Percentiles rank a stretch among this genome's conserved stretches.
Evolutionary conservation across 2,329 filamentous ascomycete genomes (phyloP).

Genomic region (Fusarium vanettenii): DNA sequence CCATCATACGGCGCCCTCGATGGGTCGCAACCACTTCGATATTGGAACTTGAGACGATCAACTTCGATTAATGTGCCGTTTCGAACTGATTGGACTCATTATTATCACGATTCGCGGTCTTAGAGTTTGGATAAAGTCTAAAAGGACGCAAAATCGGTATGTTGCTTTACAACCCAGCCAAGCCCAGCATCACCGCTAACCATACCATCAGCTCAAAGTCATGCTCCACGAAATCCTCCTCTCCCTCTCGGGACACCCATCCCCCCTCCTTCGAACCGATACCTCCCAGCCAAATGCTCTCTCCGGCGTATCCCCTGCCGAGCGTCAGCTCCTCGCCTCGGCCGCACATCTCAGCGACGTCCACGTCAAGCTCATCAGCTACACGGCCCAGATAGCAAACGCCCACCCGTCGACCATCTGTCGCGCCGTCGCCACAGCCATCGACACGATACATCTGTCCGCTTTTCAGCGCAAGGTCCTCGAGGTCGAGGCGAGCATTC

Average conservation of each 20-base stretch:
- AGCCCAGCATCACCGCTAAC: conserved; percentile 22
- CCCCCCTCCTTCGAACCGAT: conserved; percentile 78
- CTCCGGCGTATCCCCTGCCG: conserved; percentile 76
- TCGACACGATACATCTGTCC: conserved; percentile 79
- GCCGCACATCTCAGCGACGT: conserved; percentile 82
- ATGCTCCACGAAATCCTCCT: conserved; percentile 99
- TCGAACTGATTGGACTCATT: conserved; percentile 63
- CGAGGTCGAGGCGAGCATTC: conserved; percentile 82
- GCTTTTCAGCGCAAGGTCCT: conserved; percentile 87
- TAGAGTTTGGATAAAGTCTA: conserved; percentile 52
- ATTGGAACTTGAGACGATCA: conserved; percentile 18
- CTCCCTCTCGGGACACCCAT: conserved; percentile 93
- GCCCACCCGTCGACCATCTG: conserved; percentile 85
- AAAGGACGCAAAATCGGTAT: conserved; percentile 45
- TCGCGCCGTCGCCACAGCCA: conserved; percentile 84
- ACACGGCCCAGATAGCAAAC: conserved; percentile 74
- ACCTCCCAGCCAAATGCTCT: conserved; percentile 58
- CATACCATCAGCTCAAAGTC: conserved; percentile 24
- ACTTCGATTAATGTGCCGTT: conserved; percentile 61
- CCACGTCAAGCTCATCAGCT: conserved; percentile 77
- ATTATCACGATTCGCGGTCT: conserved; percentile 61
- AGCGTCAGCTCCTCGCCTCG: conserved; percentile 82
- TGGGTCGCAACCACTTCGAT: neutral
- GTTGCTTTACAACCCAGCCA: neutral
- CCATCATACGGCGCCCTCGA: neutral